Conservation (phyloP, 2,329 filamentous ascomycete species). For the Phialophora tarda region DNA sequence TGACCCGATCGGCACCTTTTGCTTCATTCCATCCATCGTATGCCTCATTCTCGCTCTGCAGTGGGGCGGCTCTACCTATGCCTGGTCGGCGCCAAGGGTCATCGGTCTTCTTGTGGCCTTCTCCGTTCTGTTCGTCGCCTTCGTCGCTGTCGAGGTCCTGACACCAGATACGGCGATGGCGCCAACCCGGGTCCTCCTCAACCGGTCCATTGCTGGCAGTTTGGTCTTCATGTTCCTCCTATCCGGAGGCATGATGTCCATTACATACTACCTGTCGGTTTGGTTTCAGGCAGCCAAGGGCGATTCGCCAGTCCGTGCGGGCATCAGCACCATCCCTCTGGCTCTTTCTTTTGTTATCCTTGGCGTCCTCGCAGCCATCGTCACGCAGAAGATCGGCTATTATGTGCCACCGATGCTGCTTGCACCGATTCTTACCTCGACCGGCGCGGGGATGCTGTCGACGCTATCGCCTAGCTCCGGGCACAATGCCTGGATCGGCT, state of each 20-base stretch:
- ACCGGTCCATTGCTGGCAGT: slow-evolving; percentile 44
- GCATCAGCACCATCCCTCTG: slow-evolving; percentile 31
- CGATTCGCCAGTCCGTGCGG: slow-evolving; percentile 38
- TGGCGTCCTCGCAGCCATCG: slow-evolving; percentile 24
- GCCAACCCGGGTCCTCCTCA: slow-evolving; percentile 44
- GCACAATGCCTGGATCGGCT: slow-evolving; percentile 41
- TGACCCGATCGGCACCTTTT: slow-evolving; percentile 46
- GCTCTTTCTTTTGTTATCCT: slow-evolving; percentile 29
- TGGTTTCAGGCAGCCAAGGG: slow-evolving; percentile 55
- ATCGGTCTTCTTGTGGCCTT: slow-evolving; percentile 58
- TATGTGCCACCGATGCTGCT: slow-evolving; percentile 38
- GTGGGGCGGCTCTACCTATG: slow-evolving; percentile 51
- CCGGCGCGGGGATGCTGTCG: slow-evolving; percentile 44
- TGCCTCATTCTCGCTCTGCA: slow-evolving; percentile 49
- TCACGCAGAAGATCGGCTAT: slow-evolving; percentile 34
- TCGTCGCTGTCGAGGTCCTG: slow-evolving; percentile 54
- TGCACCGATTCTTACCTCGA: slow-evolving; percentile 35
- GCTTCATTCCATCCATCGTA: slow-evolving; percentile 46
- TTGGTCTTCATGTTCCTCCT: slow-evolving; percentile 44
- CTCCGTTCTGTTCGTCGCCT: slow-evolving; percentile 47
- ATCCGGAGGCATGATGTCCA: slow-evolving; percentile 40
- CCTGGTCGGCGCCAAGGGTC: slow-evolving; percentile 52
- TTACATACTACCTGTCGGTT: slow-evolving; percentile 43
- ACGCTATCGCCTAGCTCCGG: slow-evolving; percentile 34
- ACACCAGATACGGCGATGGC: slow-evolving; percentile 55